A percentile compares a stretch with the other conserved stretches of the same genome.
phyloP scores from a whole-genome alignment of 1,284 basidiomycete species.

The Quambalaria eucalypti region DNA sequence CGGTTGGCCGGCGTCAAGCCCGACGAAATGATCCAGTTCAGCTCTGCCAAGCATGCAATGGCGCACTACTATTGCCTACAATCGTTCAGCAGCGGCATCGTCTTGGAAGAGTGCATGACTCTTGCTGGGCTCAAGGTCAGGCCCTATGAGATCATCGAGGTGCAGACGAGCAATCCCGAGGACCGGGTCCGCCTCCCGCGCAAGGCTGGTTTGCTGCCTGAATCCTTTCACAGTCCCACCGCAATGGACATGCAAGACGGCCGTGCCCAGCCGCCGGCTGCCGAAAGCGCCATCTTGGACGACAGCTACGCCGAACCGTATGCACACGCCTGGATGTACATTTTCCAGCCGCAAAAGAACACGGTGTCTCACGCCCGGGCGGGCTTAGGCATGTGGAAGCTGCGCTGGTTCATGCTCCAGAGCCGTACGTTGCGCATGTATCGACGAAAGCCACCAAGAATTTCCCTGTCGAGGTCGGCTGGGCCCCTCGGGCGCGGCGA shows the following conservation, averaged over 20 bases:
- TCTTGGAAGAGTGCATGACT: conserved; percentile 32
- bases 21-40: conserved; percentile 19
- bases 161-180: conserved; percentile 22
- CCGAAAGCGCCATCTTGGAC: conserved; percentile 1
- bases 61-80: conserved; percentile 18
- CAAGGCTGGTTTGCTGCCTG: too few species aligned
- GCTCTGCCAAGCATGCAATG: conserved; percentile 15
- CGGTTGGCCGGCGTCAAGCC: conserved; percentile 14
- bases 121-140: conserved; percentile 17
- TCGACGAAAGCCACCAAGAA: too few species aligned
- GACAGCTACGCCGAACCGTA: conserved; percentile 17
- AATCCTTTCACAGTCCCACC: too few species aligned
- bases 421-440: conserved; percentile 23
- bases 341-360: conserved; percentile 16
- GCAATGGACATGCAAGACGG: too few species aligned
- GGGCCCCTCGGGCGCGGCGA: too few species aligned
- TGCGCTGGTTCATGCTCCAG: conserved; percentile 24
- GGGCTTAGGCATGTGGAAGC: conserved; percentile 27
- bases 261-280: too few species aligned
- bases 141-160: conserved; percentile 28
- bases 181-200: conserved; percentile 23
- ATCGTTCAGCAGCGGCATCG: conserved; percentile 22
- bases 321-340: conserved; percentile 32
- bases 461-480: too few species aligned
- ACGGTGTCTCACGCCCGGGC: conserved; percentile 4